A percentile compares a stretch with the other conserved stretches of the same genome.
phyloP scores from a whole-genome alignment of 768 basidiomycete species.

The Solioccasus polychromus region DNA sequence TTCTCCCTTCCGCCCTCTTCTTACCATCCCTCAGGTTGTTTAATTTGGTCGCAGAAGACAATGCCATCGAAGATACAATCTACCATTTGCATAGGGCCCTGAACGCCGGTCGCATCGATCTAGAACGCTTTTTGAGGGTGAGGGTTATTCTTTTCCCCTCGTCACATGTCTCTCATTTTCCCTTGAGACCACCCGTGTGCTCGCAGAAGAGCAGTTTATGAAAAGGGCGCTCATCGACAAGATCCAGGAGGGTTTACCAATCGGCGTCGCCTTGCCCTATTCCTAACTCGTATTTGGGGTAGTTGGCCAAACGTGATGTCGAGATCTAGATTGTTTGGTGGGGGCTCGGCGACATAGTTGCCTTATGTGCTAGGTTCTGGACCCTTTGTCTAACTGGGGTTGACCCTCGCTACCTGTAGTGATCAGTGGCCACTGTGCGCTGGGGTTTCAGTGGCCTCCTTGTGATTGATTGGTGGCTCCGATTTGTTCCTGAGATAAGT shows the following conservation, averaged over 20 bases:
- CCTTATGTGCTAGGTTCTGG: constrained; percentile 37
- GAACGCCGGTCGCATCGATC: constrained; percentile 86
- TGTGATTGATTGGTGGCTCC: constrained; percentile 29
- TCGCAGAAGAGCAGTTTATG: constrained; percentile 96
- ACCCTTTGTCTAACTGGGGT: constrained; percentile 25
- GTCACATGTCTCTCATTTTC: constrained; percentile 17
- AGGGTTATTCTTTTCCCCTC: constrained; percentile 31
- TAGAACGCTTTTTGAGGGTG: constrained; percentile 92
- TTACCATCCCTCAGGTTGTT: constrained; percentile 59
- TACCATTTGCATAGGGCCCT: constrained; percentile 95
- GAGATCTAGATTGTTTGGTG: constrained; percentile 24
- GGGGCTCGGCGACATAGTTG: constrained; percentile 36
- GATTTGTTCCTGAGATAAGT: constrained; percentile 26
- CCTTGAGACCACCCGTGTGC: constrained; percentile 69
- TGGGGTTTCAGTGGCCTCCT: constrained; percentile 23
- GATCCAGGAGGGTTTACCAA: constrained; percentile 64
- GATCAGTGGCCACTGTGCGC: constrained; percentile 5
- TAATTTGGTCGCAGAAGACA: constrained; percentile 98
- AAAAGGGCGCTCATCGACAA: constrained; percentile 93
- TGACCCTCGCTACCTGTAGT: constrained; percentile 12
- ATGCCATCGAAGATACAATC: constrained; percentile 96
- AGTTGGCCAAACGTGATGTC: constrained; percentile 22
- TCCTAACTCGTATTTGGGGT: constrained; percentile 40
- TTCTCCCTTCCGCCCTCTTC: too few relatives aligned
- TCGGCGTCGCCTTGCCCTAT: constrained; percentile 41